Base-by-base conservation (phyloP, 2,329 filamentous ascomycete species). In the Claviceps arundinis region DNA sequence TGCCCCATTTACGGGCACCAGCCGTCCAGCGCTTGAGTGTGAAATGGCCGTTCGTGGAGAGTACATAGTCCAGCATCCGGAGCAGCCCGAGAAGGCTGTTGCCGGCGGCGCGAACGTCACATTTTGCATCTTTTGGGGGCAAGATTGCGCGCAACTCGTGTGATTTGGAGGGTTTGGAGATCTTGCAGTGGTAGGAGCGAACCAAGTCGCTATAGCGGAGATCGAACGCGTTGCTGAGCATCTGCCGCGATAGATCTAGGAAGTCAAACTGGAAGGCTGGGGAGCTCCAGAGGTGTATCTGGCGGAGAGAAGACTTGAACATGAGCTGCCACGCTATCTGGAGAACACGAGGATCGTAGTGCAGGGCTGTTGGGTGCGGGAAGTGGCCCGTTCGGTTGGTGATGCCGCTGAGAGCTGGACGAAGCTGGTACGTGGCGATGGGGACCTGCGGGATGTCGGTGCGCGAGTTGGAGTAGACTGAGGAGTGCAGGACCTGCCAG, bases 391-490 rank as follows among this genome's bases (percentile, higher is more conserved):
- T 69, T 1, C 65, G 58, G 48, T 66, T 66, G 14, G 67, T 50
- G 11, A 76, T 59, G 24, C 68, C 68, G 5, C 65, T 65, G 8
- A 68, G 65, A 53, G 65, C 69, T 1, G 74, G 74, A 2, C 65
- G 59, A 1, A 74, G 63, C 56, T 75, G 73, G 55, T 72, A 64
- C 50, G 74, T 71, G 9, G 71, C 69, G 57, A 74, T 73, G 7
- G 68, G 62, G 5, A 74, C 71, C 5, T 69, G 65, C 7, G 57
- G 61, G n/a, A 63, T 59, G 7, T 61, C 64, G n/a, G 70, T 57
- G 48, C 75, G 67, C 0, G 70, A 72, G 62, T 74, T 75, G 62
- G 74, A 74, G 60, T 74, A 77, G 3, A 71, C 72, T 4, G 67
- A 69, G 1, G 62, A 62, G 11, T 71, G 67, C 54, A 76, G 61